Conservation (phyloP, 176 grass and related monocot genomes). For the bread wheat (Triticum aestivum) region IWGSC_CS_RefSeq_v2.1 NC_057806.1:700685909-700686408, state of each 20-base stretch:
- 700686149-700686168: too few relatives aligned
- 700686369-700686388: slow-evolving; percentile 29
- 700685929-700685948: slow-evolving; percentile 20
- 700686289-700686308: too few relatives aligned
- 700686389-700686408: slow-evolving; percentile 39
- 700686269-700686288: too few relatives aligned
- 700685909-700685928: slow-evolving; percentile 27
- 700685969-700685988: slow-evolving; percentile 47
- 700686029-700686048: slow-evolving; percentile 25
- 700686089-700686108: slow-evolving; percentile 28
- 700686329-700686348: too few relatives aligned
- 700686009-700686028: slow-evolving; percentile 43
- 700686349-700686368: slow-evolving; percentile 39
- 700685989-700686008: slow-evolving; percentile 38
- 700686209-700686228: too few relatives aligned
- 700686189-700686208: too few relatives aligned
- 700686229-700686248: too few relatives aligned
- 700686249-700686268: too few relatives aligned
- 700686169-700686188: too few relatives aligned
- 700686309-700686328: too few relatives aligned
- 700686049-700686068: slow-evolving; percentile 44
- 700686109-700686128: slow-evolving; percentile 39
- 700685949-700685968: slow-evolving; percentile 21
- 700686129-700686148: too few relatives aligned
- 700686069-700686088: slow-evolving; percentile 30